Base-by-base conservation (phyloP, 495 filamentous ascomycete species). In the Penicillium subrubescens region DNA sequence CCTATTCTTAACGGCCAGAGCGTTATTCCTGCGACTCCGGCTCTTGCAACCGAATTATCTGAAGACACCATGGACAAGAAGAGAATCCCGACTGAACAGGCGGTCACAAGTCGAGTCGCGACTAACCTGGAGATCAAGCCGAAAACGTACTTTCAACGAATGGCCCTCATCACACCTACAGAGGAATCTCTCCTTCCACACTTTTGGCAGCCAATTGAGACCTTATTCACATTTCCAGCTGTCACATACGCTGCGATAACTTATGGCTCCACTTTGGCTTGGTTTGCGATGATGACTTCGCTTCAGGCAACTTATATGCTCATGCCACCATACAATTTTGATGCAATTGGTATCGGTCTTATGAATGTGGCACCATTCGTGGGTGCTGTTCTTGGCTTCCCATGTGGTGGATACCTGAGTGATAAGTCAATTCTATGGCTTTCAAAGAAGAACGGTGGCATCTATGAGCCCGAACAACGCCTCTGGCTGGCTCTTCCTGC, bases 401-500 rank as follows among this genome's bases (percentile, higher is more conserved):
- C 75, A 11, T 69, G 67, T 31, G 70, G 74, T 54, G 79, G 79
- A 10, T 64, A 64, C 12, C 34, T 81, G 29, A 75, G 68, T 44
- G 80, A 81, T 54, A 75, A 71, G 66, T 71, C 61, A 14, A 73
- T 77, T 41, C 50, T 81, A 10, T 68, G 65, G 60, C 57, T 70
- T 5, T 73, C 81, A 5, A 76, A 76, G 56, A 71, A 70, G 27
- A 80, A 81, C 46, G 68, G 70, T 8, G 80, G 78, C 56, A 71
- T 82, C 34, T 74, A 75, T 37, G 80, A 83, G 62, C 70, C 78
- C 0, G 80, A 82, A 61, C 75, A 77, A 67, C 74, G 78, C 44
- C 72, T 81, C 12, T 75, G 68, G 70, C 59, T 75, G 23, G 66
- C 68, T 25, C 53, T 77, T 21, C 71, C 74, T 19, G 51, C 67